These are phyloP conservation scores for Blumeriella jaapii DNA, from an alignment of 2,329 filamentous ascomycete species.

Conservation along the genomic window DNA sequence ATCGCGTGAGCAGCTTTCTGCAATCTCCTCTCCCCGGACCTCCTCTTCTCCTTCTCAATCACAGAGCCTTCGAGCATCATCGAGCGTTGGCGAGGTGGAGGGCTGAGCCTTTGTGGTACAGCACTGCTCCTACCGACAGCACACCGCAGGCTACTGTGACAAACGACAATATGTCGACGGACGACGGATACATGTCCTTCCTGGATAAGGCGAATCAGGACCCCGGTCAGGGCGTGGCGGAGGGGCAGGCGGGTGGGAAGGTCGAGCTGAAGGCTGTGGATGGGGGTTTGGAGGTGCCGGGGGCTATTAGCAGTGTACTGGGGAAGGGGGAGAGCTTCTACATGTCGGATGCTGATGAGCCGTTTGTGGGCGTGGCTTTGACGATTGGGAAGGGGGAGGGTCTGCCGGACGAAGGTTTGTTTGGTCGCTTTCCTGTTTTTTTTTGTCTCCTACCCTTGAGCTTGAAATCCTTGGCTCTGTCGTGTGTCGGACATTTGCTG, in stretches of 20 bases:
- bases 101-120: neutral
- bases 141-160: neutral
- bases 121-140: neutral
- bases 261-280: constrained; percentile 41
- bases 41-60: neutral
- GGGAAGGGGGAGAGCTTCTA: constrained; percentile 53
- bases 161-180: constrained; percentile 48
- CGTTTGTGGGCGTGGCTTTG: constrained; percentile 67
- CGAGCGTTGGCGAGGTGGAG: no score
- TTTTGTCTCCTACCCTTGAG: constrained; percentile 8
- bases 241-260: constrained; percentile 23
- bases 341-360: constrained; percentile 73
- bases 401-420: constrained; percentile 51
- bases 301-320: constrained; percentile 34
- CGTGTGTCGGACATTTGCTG: neutral
- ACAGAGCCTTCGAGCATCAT: no score
- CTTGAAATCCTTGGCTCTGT: neutral
- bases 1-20: neutral
- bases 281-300: constrained; percentile 47
- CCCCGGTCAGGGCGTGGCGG: constrained; percentile 46
- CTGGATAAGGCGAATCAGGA: constrained; percentile 79
- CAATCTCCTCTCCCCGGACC: neutral
- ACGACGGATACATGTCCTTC: constrained; percentile 76
- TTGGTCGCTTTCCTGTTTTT: constrained; percentile 5
- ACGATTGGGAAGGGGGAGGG: constrained; percentile 40